Percentiles rank a stretch among this genome's conserved stretches.
phyloP scores from a whole-genome alignment of 352 stramenopile genomes.

The Globisporangium carolinianum region DNA sequence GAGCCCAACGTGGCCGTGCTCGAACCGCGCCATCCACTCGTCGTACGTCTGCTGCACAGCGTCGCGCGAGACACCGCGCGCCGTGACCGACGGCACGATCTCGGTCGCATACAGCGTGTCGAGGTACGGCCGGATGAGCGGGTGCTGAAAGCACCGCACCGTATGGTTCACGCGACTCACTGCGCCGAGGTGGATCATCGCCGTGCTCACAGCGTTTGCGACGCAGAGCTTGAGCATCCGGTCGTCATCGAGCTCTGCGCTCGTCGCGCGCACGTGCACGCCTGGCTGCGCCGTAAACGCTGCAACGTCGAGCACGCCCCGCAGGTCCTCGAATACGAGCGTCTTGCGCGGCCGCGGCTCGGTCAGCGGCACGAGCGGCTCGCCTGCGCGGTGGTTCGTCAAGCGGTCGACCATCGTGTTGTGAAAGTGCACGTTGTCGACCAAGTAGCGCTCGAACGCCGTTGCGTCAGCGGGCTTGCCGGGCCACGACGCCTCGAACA shows the following conservation, averaged over 20 bases:
- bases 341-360: slow-evolving; percentile 60
- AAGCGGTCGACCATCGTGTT: slow-evolving; percentile 86
- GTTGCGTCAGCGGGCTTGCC: slow-evolving; percentile 14
- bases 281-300: slow-evolving; percentile 28
- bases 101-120: slow-evolving; percentile 77
- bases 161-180: slow-evolving; percentile 36
- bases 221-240: slow-evolving; percentile 89
- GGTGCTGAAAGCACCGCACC: slow-evolving; percentile 19
- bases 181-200: slow-evolving; percentile 79
- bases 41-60: slow-evolving; percentile 38
- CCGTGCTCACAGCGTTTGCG: slow-evolving; percentile 89
- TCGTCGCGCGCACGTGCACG: slow-evolving; percentile 34
- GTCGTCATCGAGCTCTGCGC: slow-evolving; percentile 58
- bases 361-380: slow-evolving; percentile 44
- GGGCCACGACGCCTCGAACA: slow-evolving; percentile 19
- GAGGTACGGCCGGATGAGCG: slow-evolving; percentile 57
- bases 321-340: slow-evolving; percentile 63
- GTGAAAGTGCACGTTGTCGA: slow-evolving; percentile 56
- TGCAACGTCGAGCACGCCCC: slow-evolving; percentile 22
- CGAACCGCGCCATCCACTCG: slow-evolving; percentile 85
- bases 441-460: slow-evolving; percentile 36
- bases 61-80: slow-evolving; percentile 21
- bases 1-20: slow-evolving; percentile 87
- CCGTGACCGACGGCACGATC: slow-evolving; percentile 50
- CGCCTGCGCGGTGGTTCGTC: slow-evolving; percentile 33